These are phyloP conservation scores for Zizania latifolia DNA, from an alignment of 176 grass and related monocot genomes.

Conservation along the genomic window DNA sequence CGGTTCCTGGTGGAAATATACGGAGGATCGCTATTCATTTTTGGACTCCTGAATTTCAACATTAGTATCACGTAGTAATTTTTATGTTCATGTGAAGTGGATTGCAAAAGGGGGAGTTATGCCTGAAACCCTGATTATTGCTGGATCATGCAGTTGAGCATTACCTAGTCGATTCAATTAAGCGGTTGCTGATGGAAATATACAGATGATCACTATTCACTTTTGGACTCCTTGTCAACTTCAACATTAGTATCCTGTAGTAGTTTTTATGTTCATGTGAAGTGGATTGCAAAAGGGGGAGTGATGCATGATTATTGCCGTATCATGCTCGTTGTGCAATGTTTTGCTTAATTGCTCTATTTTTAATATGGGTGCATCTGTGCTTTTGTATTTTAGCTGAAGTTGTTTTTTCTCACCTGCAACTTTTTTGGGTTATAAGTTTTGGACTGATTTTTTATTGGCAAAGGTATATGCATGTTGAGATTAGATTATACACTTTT, in stretches of 20 bases:
- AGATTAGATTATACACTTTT: neutral
- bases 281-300: neutral
- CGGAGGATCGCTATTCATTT: neutral
- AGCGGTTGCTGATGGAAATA: neutral
- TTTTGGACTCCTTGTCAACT: neutral
- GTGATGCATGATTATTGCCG: neutral
- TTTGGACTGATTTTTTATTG: neutral
- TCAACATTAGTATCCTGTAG: neutral
- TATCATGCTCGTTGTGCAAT: neutral
- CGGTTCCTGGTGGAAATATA: neutral
- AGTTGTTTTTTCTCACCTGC: neutral
- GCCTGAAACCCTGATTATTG: neutral
- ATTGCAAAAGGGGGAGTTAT: neutral
- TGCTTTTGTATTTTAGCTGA: neutral
- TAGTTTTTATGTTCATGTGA: neutral
- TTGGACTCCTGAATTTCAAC: neutral
- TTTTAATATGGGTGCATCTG: neutral
- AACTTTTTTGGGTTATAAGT: neutral
- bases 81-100: neutral
- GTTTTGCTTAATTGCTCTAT: neutral
- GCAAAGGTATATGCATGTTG: neutral
- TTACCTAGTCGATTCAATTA: neutral
- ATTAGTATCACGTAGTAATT: neutral
- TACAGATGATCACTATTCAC: neutral
- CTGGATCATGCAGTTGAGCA: neutral